Base-by-base conservation (phyloP, 768 basidiomycete genomes). In the Rhizopogon vesiculosus region DNA sequence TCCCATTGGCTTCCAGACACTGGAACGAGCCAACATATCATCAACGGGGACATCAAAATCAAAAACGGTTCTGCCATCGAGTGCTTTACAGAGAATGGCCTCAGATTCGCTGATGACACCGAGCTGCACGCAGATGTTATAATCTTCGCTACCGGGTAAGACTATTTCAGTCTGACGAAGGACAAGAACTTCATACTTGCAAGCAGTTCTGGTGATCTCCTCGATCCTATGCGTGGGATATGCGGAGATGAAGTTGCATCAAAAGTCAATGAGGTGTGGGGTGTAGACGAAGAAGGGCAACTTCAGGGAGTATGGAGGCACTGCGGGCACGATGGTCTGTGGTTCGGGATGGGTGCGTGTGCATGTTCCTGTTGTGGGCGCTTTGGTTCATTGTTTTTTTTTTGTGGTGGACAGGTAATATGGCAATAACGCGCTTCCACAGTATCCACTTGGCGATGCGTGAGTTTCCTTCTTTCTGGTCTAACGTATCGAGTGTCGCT, bases 231-330 rank as follows among this genome's bases (percentile, higher is more conserved):
- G 49, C 69, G 68, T 40, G 66, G 69, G 0, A 64, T 85, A 5
- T 76, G 81, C 42, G 82, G 78, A 1, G 70, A 77, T 9, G 70
- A 78, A 35, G 62, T 81, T 2, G 75, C 72, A 0, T 64, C 74
- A 53, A 71, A 76, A 64, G 71, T 85, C 55, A 73, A 76, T 35
- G 69, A 71, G 13, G 66, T 88, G 15, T 83, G 87, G 89, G 82
- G 85, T 16, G 55, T 86, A 45, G 76, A 85, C 58, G 69, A 75
- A 18, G 84, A 91, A 69, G 84, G 86, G 0, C 86, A 89, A 63
- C 62, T 83, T 25, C 68, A 74, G 1, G 75, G 79, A 2, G 61
- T 63, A 19, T 72, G 68, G 67, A 64, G 64, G 49, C 56, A 68
- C 28, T 68, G 58, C 42, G 70, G 71, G 16, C 64, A 72, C 42